These are phyloP conservation scores for Backusella westeae DNA, from an alignment of 192 early-diverging fungal species.

Conservation along the genomic window DNA sequence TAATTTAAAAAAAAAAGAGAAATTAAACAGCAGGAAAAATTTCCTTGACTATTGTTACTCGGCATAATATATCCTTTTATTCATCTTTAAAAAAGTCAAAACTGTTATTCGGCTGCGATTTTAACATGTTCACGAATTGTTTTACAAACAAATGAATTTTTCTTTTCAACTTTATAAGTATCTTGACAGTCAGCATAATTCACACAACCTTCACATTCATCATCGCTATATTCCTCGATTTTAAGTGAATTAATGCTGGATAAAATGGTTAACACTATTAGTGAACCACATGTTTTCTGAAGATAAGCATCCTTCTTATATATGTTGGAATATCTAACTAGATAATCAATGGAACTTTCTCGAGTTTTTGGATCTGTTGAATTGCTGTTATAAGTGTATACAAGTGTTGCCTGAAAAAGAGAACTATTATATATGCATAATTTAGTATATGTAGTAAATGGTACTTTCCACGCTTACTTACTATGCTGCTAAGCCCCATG, in stretches of 20 bases:
- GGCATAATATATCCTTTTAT: too few species aligned
- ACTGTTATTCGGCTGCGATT: neutral
- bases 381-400: constrained; percentile 23
- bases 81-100: neutral
- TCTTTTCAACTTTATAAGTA: neutral
- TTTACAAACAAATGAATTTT: neutral
- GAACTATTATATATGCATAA: constrained; percentile 1
- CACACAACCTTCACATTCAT: neutral
- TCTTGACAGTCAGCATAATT: neutral
- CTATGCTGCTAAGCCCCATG: constrained; percentile 36
- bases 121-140: neutral
- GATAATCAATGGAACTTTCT: neutral
- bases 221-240: neutral
- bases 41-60: too few species aligned
- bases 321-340: constrained; percentile 11
- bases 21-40: too few species aligned
- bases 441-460: too few species aligned
- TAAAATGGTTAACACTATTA: neutral
- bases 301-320: constrained; percentile 5
- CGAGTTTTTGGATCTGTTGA: neutral
- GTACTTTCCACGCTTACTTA: constrained; percentile 2
- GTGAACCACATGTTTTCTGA: neutral
- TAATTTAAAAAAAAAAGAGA: too few species aligned
- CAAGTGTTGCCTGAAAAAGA: constrained; percentile 29
- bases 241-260: neutral